These are phyloP conservation scores for Aeminium ludgeri DNA, from an alignment of 495 filamentous ascomycete genomes.

Conservation along the genomic window DNA sequence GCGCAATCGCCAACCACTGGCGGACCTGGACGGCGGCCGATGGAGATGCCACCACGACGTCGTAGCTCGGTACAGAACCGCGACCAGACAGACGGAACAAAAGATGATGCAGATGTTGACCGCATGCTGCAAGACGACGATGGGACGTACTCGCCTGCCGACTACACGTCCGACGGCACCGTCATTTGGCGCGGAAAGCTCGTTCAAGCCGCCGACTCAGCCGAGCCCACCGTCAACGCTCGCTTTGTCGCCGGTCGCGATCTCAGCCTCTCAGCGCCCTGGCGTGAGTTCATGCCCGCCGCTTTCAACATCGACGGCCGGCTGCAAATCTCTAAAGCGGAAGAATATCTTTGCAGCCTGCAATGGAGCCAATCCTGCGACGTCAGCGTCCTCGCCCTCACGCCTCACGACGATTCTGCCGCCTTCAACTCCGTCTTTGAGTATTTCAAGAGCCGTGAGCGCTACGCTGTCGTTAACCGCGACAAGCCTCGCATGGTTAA, in stretches of 20 bases:
- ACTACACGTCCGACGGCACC: slow-evolving; percentile 45
- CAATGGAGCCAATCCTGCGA: slow-evolving; percentile 58
- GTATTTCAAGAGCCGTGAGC: slow-evolving; percentile 59
- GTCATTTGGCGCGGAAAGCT: slow-evolving; percentile 66
- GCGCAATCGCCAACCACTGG: slow-evolving; percentile 36
- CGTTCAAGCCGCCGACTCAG: slow-evolving; percentile 28
- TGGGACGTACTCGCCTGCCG: slow-evolving; percentile 70
- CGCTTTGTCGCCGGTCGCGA: slow-evolving; percentile 64
- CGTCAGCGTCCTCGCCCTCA: slow-evolving; percentile 41
- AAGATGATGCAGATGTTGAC: slow-evolving; percentile 76
- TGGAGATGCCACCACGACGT: slow-evolving; percentile 28
- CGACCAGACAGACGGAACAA: slow-evolving; percentile 30
- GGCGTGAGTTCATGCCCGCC: slow-evolving; percentile 52
- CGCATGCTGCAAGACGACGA: slow-evolving; percentile 67
- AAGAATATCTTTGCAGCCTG: slow-evolving; percentile 74
- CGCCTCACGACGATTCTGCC: slow-evolving; percentile 32
- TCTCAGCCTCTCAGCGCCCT: slow-evolving; percentile 41
- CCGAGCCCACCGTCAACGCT: slow-evolving; percentile 57
- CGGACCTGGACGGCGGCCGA: slow-evolving; percentile 18
- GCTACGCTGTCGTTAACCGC: slow-evolving; percentile 68
- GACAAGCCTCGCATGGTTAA: slow-evolving; percentile 31
- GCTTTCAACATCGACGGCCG: slow-evolving; percentile 63
- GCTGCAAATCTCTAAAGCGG: slow-evolving; percentile 61
- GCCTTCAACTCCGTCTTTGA: slow-evolving; percentile 55
- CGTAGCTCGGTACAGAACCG: slow-evolving; percentile 31